These are phyloP conservation scores for Pythium sp. DNA, from an alignment of 352 stramenopile species.

Conservation along the genomic window DNA sequence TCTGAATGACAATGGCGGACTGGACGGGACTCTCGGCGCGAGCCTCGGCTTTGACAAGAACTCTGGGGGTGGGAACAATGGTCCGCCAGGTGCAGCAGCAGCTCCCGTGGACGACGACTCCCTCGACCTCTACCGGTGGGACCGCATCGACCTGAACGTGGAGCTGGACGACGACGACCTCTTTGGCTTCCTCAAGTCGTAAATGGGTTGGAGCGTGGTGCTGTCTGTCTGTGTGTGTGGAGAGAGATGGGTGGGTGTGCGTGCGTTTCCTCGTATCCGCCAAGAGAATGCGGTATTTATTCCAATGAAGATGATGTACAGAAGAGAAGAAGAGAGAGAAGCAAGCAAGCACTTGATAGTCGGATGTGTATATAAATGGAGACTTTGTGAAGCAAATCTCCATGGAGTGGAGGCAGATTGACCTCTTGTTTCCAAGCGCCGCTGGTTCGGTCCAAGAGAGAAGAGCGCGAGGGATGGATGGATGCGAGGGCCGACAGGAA, in stretches of 20 bases:
- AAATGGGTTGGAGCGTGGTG: constrained; percentile 15
- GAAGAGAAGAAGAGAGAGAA: constrained; percentile 12
- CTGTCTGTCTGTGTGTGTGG: constrained; percentile 25
- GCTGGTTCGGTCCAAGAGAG: not conserved
- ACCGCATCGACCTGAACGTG: constrained; percentile 81
- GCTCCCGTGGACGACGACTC: constrained; percentile 38
- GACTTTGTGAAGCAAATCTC: not conserved
- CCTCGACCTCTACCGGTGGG: constrained; percentile 75
- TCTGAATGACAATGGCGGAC: constrained; percentile 3
- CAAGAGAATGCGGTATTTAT: constrained; percentile 17
- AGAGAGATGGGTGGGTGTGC: constrained; percentile 7
- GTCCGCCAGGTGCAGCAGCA: not conserved
- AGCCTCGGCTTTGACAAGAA: constrained; percentile 19
- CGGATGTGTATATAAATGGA: constrained; percentile 8
- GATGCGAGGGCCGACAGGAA: constrained; percentile 8
- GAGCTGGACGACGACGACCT: constrained; percentile 83
- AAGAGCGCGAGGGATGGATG: not conserved
- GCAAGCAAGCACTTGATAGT: constrained; percentile 3
- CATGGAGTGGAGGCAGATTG: not conserved
- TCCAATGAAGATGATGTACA: constrained; percentile 13
- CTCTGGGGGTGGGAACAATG: not conserved
- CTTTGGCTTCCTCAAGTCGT: constrained; percentile 85
- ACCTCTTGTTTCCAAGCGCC: not conserved
- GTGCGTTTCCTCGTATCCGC: constrained; percentile 16
- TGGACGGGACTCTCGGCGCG: not conserved